Base-by-base conservation (phyloP, 2,329 filamentous ascomycete species). In the Pseudomassariella vexata region DNA sequence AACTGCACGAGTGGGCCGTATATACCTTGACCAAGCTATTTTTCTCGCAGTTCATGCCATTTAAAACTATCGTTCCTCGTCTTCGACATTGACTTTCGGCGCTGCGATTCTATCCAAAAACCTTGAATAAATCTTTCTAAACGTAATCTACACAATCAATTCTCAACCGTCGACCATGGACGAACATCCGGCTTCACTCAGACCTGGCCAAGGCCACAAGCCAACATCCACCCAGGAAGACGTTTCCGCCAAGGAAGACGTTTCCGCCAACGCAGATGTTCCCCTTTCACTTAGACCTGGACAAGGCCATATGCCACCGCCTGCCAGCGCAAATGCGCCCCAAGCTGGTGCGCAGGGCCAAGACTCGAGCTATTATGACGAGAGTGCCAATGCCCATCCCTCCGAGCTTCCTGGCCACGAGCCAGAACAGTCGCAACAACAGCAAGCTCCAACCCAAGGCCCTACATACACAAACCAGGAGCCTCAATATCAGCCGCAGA, bases 361-460 rank as follows among this genome's bases (percentile, higher is more conserved):
- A 9, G 29, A 34, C 24, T 26, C 32, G 16, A 26, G 29, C 18
- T 34, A 34, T 26, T 34, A 34, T 18, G 32, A 24, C 12, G 32
- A 34, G 32, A 34, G 24, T 3, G n/a, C 24, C 24, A 34, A 26
- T 12, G 17, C 16, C 17, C 9, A 12, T 32, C 20, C 29, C 14
- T 20, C 29, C 20, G 30, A 20, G 16, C 30, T 24, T 5, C 27
- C 30, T 6, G 24, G 17, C 10, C n/a, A 19, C 17, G 17, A 12
- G n/a, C 30, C 22, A 10, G 17, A 15, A 9, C 14, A 18, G 7
- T 24, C 22, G 9, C 24, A 15, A 9, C 14, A 18, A 7, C 30
- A 19, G 11, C 30, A 26, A 27, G 21, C n/a, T 2, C 19, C 14
- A 11, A 27, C 5, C 24, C n/a, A 19, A 11, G 15, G 17, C 6